Percentiles rank a stretch among this genome's conserved stretches.
phyloP scores from a whole-genome alignment of 225 moss, liverwort and hornwort genomes.

The Rhytidiadelphus loreus region DNA sequence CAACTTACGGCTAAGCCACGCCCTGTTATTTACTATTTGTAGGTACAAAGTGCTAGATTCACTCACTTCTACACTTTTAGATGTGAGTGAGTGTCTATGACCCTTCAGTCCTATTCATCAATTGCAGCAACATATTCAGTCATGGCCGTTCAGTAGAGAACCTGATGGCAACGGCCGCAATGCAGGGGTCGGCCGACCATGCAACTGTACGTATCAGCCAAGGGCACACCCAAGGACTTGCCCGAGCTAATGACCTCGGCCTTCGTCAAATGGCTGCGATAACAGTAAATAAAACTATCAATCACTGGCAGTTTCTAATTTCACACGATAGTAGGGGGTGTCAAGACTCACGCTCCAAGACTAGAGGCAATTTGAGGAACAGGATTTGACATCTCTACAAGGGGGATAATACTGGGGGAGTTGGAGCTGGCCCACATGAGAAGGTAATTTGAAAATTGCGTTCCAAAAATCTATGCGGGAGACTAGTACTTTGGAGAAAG shows the following conservation, averaged over 20 bases:
- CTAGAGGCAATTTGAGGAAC: neutral
- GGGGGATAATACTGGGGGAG: neutral
- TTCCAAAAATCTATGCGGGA: neutral
- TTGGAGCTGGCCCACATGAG: neutral
- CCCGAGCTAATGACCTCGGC: constrained; percentile 46
- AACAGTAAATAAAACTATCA: neutral
- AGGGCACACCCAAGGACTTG: constrained; percentile 36
- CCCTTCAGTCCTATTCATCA: neutral
- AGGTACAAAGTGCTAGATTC: neutral
- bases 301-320: neutral
- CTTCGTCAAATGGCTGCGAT: constrained; percentile 48
- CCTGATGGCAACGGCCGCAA: constrained; percentile 56
- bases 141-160: neutral
- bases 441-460: neutral
- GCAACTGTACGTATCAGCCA: constrained; percentile 54
- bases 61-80: neutral
- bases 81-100: neutral
- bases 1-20: neutral
- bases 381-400: neutral
- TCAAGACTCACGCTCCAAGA: neutral
- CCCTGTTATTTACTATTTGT: neutral
- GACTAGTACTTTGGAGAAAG: neutral
- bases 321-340: neutral
- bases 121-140: neutral
- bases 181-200: constrained; percentile 47